Conservation (phyloP, 331 rosid species). For the Quercus tomentella region DNA sequence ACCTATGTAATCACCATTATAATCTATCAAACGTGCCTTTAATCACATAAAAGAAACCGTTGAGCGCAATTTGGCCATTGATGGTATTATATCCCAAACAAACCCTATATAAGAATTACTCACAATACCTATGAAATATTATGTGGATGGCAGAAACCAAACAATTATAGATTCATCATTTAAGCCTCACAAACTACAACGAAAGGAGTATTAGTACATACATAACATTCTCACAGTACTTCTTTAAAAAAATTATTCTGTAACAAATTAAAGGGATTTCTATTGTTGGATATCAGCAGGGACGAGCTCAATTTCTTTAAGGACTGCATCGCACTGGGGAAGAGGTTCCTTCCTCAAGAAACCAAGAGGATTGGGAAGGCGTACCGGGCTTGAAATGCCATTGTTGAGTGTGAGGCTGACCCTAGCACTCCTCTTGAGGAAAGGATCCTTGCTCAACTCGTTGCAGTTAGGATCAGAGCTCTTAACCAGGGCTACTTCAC, state of each 20-base stretch:
- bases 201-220: neutral
- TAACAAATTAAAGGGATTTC: neutral
- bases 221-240: neutral
- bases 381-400: slow-evolving; percentile 45
- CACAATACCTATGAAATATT: too few relatives aligned
- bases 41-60: too few relatives aligned
- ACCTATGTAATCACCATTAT: accelerated
- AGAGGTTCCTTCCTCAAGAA: slow-evolving; percentile 39
- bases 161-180: neutral
- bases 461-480: slow-evolving; percentile 44
- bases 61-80: too few relatives aligned
- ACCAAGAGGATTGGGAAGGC: slow-evolving; percentile 72
- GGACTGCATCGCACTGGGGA: slow-evolving; percentile 34
- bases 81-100: too few relatives aligned
- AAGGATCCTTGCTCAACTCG: slow-evolving; percentile 18
- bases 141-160: too few relatives aligned
- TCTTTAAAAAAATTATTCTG: neutral
- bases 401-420: slow-evolving; percentile 56
- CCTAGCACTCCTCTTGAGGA: slow-evolving; percentile 37
- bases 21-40: accelerated
- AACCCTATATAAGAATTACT: too few relatives aligned
- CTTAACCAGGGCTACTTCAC: slow-evolving; percentile 42
- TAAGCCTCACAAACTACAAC: neutral
- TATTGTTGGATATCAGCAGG: slow-evolving; percentile 20
- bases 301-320: slow-evolving; percentile 58